Evolutionary conservation across 2,329 filamentous ascomycete species (phyloP).

Genomic region (Neonectria ditissima): DNA sequence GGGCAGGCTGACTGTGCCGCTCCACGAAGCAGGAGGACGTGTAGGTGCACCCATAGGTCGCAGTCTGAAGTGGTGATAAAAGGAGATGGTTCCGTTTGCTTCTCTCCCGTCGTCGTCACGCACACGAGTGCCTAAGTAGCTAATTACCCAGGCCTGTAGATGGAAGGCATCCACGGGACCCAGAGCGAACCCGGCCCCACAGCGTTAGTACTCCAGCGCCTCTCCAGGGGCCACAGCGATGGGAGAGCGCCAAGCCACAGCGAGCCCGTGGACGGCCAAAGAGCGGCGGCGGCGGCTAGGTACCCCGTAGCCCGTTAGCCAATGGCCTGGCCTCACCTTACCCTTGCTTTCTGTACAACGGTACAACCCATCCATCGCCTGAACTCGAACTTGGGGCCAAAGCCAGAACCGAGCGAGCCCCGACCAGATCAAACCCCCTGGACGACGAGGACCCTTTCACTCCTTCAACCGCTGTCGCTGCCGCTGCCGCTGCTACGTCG

Average conservation of each 20-base stretch:
- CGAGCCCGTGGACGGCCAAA: not conserved
- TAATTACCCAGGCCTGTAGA: too few relatives aligned
- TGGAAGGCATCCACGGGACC: not conserved
- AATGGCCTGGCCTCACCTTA: conserved; percentile 16
- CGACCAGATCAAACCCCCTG: conserved; percentile 20
- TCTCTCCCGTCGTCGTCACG: conserved; percentile 2
- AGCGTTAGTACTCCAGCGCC: conserved; percentile 19
- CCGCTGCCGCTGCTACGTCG: conserved; percentile 10
- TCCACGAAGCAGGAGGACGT: not conserved
- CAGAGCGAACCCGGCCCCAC: conserved; percentile 1
- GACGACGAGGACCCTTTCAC: conserved; percentile 9
- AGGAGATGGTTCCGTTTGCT: not conserved
- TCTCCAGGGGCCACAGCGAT: conserved; percentile 10
- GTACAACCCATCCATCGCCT: too few relatives aligned
- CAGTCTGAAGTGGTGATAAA: not conserved
- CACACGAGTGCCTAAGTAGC: not conserved
- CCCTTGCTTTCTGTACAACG: conserved; percentile 18
- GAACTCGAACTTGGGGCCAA: conserved; percentile 14
- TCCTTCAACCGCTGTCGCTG: conserved; percentile 9
- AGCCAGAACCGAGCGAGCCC: conserved; percentile 24
- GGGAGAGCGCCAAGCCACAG: not conserved
- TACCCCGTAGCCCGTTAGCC: conserved; percentile 8
- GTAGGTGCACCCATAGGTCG: not conserved
- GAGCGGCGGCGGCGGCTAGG: conserved; percentile 1
- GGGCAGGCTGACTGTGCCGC: not conserved